Evolutionary conservation across 345 rosid species (phyloP).

Genomic region (Tarenaya hassleriana): DNA sequence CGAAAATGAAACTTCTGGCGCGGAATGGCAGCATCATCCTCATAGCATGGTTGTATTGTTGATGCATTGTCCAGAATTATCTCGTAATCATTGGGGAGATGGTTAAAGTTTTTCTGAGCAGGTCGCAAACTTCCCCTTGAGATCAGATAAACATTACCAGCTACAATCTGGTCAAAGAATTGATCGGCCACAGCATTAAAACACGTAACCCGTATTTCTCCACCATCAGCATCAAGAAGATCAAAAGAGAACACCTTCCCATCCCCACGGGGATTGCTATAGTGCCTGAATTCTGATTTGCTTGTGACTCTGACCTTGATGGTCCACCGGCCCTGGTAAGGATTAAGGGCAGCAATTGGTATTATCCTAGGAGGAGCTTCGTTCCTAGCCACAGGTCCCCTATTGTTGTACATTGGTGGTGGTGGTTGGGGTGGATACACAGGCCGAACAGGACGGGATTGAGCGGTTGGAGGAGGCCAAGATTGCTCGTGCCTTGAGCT

Average conservation of each 20-base stretch:
- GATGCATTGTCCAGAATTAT: constrained; percentile 57
- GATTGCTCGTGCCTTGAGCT: constrained; percentile 38
- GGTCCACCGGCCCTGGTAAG: constrained; percentile 89
- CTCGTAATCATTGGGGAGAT: constrained; percentile 76
- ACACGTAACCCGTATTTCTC: constrained; percentile 93
- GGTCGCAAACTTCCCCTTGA: constrained; percentile 73
- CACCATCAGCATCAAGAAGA: constrained; percentile 82
- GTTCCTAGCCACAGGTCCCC: constrained; percentile 62
- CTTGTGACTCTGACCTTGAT: constrained; percentile 86
- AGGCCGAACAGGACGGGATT: constrained; percentile 29
- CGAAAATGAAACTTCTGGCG: constrained; percentile 67
- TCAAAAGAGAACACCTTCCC: constrained; percentile 90
- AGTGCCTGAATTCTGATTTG: constrained; percentile 69
- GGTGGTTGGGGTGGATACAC: constrained; percentile 51
- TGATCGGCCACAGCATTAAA: constrained; percentile 81
- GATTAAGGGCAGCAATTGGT: constrained; percentile 81
- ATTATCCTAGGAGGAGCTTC: constrained; percentile 63
- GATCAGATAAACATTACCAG: constrained; percentile 68
- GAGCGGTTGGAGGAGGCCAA: constrained; percentile 30
- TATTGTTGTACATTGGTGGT: constrained; percentile 54
- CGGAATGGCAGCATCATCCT: constrained; percentile 70
- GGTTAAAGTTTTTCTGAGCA: constrained; percentile 81
- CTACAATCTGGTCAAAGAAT: constrained; percentile 67
- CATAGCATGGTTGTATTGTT: constrained; percentile 54
- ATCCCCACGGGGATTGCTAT: constrained; percentile 69